Base-by-base conservation (phyloP, 208 protist genomes). In the Acanthamoeba divionensis region DNA sequence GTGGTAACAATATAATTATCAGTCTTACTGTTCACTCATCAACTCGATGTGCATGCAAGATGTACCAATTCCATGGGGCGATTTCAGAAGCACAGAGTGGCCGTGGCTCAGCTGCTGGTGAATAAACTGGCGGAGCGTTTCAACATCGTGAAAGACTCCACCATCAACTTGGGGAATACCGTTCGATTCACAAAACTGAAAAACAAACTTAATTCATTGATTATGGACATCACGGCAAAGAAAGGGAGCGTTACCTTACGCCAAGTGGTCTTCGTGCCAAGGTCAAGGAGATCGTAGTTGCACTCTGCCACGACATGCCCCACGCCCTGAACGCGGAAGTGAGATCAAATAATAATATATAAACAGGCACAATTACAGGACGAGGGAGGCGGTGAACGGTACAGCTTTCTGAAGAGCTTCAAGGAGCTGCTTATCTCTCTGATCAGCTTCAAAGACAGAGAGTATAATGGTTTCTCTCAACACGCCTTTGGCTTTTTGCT, bases 401-500 rank as follows among this genome's bases (percentile, higher is more conserved):
- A 73, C 65, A 12, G 65, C 65, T 18, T 44, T 33, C 26, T 73
- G 65, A 26, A 73, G 65, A 44, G 29, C 7, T 21, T 33, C 24
- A 10, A 73, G 65, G 31, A 73, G 65, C 24, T 73, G 36, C n/a
- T 73, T 73, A 44, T 73, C 65, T n/a, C 47, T 73, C 65, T 73
- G 36, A 33, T 73, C 65, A 21, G 65, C 65, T 44, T 73, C 65
- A 31, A 73, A 73, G 13, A 73, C 65, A 44, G 65, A 73, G 0
- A 73, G 36, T 21, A 73, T 31, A 44, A 73, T 33, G 8, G 65
- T 73, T 21, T 73, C 65, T 44, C 45, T 73, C n/a, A 73, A 29
- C 65, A 73, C 6, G 36, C 65, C 65, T 29, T 73, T 73, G 36
- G 24, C n/a, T 29, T 45, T 33, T n/a, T 73, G 18, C 10, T 73